Conservation (phyloP, 768 basidiomycete genomes). For the Sistotremastrum niveocremeum region DNA sequence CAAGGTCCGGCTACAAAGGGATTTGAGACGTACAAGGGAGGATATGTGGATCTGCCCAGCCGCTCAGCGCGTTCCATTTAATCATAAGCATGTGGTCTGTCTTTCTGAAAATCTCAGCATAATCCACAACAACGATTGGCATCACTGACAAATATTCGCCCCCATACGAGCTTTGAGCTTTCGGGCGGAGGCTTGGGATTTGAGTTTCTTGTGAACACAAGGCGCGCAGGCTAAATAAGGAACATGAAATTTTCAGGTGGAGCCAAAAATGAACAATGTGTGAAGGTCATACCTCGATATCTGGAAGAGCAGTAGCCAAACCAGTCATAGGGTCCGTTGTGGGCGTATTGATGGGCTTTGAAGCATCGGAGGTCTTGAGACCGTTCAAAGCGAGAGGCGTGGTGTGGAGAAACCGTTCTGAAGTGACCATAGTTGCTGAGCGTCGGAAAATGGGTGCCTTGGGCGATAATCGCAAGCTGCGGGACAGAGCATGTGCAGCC, state of each 20-base stretch:
- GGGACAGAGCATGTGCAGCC: too few relatives aligned
- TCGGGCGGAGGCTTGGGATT: slow-evolving; percentile 52
- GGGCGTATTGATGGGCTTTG: slow-evolving; percentile 12
- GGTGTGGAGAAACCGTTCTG: too few relatives aligned
- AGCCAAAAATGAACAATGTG: neutral
- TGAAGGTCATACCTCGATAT: slow-evolving; percentile 35
- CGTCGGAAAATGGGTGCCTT: too few relatives aligned
- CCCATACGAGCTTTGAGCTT: slow-evolving; percentile 62
- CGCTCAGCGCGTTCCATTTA: slow-evolving; percentile 54
- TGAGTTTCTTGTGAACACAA: slow-evolving; percentile 33
- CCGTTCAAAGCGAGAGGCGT: neutral
- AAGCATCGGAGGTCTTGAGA: slow-evolving; percentile 2
- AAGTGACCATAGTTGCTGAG: too few relatives aligned
- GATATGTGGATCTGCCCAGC: slow-evolving; percentile 79
- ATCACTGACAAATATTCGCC: slow-evolving; percentile 61
- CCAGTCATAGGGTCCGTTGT: neutral
- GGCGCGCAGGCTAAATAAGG: slow-evolving; percentile 31
- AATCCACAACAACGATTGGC: slow-evolving; percentile 1
- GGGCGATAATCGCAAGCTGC: too few relatives aligned
- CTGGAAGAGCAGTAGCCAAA: slow-evolving; percentile 20
- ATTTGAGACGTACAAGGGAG: slow-evolving; percentile 50
- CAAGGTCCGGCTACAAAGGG: slow-evolving; percentile 1
- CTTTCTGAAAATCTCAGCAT: slow-evolving; percentile 21
- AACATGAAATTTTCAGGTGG: neutral
- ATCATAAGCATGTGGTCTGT: slow-evolving; percentile 79